A percentile compares a stretch with the other conserved stretches of the same genome.
These are phyloP conservation scores for Saccharomyces pastorianus DNA, from an alignment of 1,139 yeast genomes.

Conservation along the genomic window DNA sequence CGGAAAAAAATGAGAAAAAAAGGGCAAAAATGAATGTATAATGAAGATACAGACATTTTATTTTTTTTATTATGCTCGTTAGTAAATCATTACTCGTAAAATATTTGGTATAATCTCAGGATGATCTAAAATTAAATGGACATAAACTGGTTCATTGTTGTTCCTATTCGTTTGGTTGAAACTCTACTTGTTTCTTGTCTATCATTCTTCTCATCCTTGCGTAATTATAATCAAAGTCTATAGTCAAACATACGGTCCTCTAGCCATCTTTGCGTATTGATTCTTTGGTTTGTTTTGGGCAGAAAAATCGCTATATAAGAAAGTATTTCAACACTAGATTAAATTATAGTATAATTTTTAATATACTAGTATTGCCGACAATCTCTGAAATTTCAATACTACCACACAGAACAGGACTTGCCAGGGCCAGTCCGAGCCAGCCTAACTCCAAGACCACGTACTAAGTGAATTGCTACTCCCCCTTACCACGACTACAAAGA, in stretches of 20 bases:
- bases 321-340: background rate
- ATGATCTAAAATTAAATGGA: background rate
- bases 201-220: background rate
- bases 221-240: conserved; percentile 8
- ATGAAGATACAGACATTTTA: background rate
- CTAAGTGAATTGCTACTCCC: background rate
- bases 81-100: background rate
- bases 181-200: background rate
- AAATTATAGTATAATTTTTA: background rate
- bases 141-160: background rate
- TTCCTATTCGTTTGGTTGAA: background rate
- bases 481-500: background rate
- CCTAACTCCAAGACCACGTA: background rate
- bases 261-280: conserved; percentile 57
- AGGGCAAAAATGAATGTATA: background rate
- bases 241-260: conserved; percentile 75
- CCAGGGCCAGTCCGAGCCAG: background rate
- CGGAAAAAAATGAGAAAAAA: background rate
- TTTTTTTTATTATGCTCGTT: background rate
- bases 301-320: background rate
- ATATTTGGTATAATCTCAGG: background rate
- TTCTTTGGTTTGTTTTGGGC: background rate
- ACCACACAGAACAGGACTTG: background rate
- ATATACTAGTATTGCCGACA: background rate
- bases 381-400: background rate